Percentiles rank a stretch among this genome's conserved stretches.
Conservation (phyloP, 257 asterid species). For the Solanum habrochaites region DNA sequence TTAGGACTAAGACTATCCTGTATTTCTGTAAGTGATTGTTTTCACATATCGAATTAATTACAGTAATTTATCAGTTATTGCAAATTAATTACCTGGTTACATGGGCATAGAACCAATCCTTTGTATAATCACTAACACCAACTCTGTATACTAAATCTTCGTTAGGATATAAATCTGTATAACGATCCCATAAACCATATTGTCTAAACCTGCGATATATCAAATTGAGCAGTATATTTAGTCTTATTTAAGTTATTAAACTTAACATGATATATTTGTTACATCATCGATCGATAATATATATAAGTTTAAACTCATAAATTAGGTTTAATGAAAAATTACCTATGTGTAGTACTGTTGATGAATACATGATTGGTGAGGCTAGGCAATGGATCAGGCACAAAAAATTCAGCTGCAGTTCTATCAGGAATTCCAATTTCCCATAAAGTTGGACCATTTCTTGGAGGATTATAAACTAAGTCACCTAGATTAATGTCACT, state of each 20-base stretch:
- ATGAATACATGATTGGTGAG: constrained; percentile 16
- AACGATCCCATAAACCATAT: constrained; percentile 50
- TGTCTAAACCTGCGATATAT: constrained; percentile 29
- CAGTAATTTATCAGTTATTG: not conserved
- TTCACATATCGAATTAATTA: not conserved
- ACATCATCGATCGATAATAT: not conserved
- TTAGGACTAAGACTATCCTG: accelerated
- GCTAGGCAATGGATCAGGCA: constrained; percentile 27
- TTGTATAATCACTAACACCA: constrained; percentile 32
- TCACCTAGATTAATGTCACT: not conserved
- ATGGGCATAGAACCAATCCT: constrained; percentile 60
- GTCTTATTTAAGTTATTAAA: not conserved
- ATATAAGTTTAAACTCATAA: not conserved
- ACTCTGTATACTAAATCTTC: constrained; percentile 28
- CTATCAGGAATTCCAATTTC: constrained; percentile 71
- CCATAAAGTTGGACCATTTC: constrained; percentile 55
- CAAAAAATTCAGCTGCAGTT: constrained; percentile 49
- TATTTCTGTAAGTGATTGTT: not conserved
- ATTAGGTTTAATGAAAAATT: not conserved
- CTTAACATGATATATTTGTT: not conserved
- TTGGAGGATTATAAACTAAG: constrained; percentile 40
- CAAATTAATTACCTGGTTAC: constrained; percentile 25
- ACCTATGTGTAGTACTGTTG: not conserved
- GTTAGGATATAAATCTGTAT: constrained; percentile 19
- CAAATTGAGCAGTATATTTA: not conserved